Evolutionary conservation across 768 basidiomycete genomes (phyloP), one percentile per base, ranked within the genome.

Genomic region (Boletus coccyginus): DNA sequence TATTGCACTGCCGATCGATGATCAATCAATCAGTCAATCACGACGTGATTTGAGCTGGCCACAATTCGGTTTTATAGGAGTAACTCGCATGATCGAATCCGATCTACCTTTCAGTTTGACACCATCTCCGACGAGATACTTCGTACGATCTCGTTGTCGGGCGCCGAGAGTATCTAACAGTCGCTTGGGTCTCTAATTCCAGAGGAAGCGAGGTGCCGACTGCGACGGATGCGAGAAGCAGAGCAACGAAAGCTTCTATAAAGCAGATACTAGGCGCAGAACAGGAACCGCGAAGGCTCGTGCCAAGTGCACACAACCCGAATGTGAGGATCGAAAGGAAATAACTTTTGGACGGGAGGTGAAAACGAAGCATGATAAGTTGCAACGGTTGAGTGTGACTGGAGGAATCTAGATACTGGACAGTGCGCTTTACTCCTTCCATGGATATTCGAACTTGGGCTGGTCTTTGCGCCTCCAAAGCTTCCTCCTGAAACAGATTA

Each of bases 391-490:
- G 38, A 42, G 32, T 29, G 42, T 32, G 21, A 32, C 21, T 43
- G 17, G 47, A 32, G n/a, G 16, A 17, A 35, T 35, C 33, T 47
- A 47, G 21, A 50, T 13, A 27, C n/a, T 13, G 16, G 42, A 13
- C 78, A 11, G 10, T 39, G 29, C n/a, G 41, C 21, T 51, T 58
- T 67, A 78, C 72, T 97, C 95, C 67, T 88, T 87, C 74, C 84
- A 95, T 3, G 95, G 95, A 72, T 95, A 98, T 9, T 85, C 81
- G 43, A 97, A 88, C 74, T 90, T 89, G 42, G 84, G 82, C 66
- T 88, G 86, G 67, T 94, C 92, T 68, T 87, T 94, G 48, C 92
- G 84, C 57, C 92, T 83, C 92, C 92, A 94, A 21, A 94, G 79
- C 77, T 95, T 97, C 70, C 86, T 88, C 84, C 93, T 96, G 68